These are phyloP conservation scores for Suillus brevipes DNA, from an alignment of 768 basidiomycete species.

Conservation along the genomic window DNA sequence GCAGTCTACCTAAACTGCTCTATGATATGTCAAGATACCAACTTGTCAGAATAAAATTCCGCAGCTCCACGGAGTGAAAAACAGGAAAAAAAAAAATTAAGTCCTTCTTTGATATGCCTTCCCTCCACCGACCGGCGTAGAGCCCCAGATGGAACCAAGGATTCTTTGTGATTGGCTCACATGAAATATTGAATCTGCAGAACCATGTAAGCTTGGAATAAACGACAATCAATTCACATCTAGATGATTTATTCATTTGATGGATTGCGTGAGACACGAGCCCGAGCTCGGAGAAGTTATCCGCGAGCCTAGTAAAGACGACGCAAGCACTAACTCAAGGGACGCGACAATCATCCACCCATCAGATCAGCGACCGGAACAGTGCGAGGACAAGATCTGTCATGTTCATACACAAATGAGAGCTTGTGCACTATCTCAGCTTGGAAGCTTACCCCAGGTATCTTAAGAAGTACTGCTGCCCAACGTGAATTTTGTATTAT, in stretches of 20 bases:
- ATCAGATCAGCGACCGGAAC: slow-evolving; percentile 4
- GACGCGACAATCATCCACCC: background rate
- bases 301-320: background rate
- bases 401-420: slow-evolving; percentile 1
- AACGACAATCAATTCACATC: slow-evolving; percentile 1
- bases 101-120: background rate
- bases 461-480: background rate
- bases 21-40: background rate
- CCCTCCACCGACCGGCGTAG: too few relatives aligned
- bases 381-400: slow-evolving; percentile 1
- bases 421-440: slow-evolving; percentile 1
- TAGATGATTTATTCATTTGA: slow-evolving; percentile 1
- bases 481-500: background rate
- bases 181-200: background rate
- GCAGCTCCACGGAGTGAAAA: background rate
- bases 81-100: background rate
- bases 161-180: slow-evolving; percentile 3
- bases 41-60: background rate
- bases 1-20: slow-evolving; percentile 3
- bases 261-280: background rate
- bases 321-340: background rate
- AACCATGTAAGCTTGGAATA: background rate
- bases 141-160: background rate
- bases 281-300: background rate
- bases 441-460: slow-evolving; percentile 2